These are phyloP conservation scores for Coniferiporia sulphurascens DNA, from an alignment of 1,284 basidiomycete species.

Conservation along the genomic window DNA sequence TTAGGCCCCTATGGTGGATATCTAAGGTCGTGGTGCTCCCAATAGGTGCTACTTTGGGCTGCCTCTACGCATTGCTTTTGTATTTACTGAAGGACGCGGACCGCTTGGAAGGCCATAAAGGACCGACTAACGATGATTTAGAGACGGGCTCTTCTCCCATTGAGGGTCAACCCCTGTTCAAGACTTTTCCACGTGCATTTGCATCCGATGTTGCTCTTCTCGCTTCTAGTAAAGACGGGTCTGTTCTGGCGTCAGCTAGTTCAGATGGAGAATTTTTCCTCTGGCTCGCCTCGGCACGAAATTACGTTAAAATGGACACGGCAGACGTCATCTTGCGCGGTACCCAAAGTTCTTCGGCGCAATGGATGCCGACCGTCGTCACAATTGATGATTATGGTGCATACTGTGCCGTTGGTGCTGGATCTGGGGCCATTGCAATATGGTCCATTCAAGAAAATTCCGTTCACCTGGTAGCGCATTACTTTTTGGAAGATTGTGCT, in stretches of 20 bases:
- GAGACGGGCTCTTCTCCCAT: constrained; percentile 34
- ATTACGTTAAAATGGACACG: constrained; percentile 47
- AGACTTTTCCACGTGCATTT: constrained; percentile 72
- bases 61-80: constrained; percentile 77
- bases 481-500: constrained; percentile 42
- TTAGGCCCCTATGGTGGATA: constrained; percentile 63
- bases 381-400: constrained; percentile 52
- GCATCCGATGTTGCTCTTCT: constrained; percentile 78
- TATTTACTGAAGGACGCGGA: constrained; percentile 92
- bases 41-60: constrained; percentile 71
- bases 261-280: constrained; percentile 71
- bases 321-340: constrained; percentile 42
- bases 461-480: constrained; percentile 38
- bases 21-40: constrained; percentile 83
- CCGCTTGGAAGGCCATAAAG: constrained; percentile 79
- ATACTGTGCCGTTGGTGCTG: constrained; percentile 60
- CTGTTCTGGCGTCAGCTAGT: constrained; percentile 64
- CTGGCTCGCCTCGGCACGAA: constrained; percentile 48
- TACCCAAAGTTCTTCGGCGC: constrained; percentile 42
- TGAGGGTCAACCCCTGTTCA: constrained; percentile 50
- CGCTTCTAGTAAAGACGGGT: constrained; percentile 62
- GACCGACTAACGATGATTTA: constrained; percentile 42
- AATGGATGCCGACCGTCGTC: constrained; percentile 51
- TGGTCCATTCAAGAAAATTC: constrained; percentile 46
- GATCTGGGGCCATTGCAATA: constrained; percentile 52